Evolutionary conservation across 2,329 filamentous ascomycete genomes (phyloP).

Genomic region (Colletotrichum eremochloae): DNA sequence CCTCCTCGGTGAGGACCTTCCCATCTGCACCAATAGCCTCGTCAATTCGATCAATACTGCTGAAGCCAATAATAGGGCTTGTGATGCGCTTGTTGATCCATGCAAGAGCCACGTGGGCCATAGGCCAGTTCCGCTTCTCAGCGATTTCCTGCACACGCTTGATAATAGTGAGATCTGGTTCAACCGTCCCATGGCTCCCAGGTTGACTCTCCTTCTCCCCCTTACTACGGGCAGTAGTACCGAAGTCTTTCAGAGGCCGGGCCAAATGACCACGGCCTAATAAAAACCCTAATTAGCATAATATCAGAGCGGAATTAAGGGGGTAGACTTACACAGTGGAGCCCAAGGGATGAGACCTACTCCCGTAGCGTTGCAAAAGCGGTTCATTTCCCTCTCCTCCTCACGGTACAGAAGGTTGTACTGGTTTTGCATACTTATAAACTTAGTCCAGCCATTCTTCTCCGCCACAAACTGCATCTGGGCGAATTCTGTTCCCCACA

Average conservation of each 20-base stretch:
- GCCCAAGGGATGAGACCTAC: slow-evolving; percentile 56
- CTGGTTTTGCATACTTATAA: slow-evolving; percentile 70
- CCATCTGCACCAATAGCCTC: slow-evolving; percentile 66
- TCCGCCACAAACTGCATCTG: slow-evolving; percentile 65
- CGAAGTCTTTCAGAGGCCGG: slow-evolving; percentile 45
- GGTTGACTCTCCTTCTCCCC: slow-evolving; percentile 50
- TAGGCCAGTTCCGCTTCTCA: slow-evolving; percentile 68
- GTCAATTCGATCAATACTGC: slow-evolving; percentile 69
- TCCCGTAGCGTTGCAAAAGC: slow-evolving; percentile 58
- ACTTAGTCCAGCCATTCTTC: slow-evolving; percentile 67
- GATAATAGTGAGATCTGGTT: slow-evolving; percentile 52
- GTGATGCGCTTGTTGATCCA: slow-evolving; percentile 70
- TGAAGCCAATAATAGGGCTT: slow-evolving; percentile 73
- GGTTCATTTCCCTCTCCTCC: slow-evolving; percentile 63
- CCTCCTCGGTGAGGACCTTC: slow-evolving; percentile 67
- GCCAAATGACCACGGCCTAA: slow-evolving; percentile 48
- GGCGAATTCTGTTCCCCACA: slow-evolving; percentile 64
- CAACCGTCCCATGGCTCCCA: slow-evolving; percentile 49
- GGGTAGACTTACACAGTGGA: slow-evolving; percentile 28
- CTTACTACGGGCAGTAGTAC: slow-evolving; percentile 46
- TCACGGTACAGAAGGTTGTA: slow-evolving; percentile 70
- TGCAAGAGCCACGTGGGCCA: slow-evolving; percentile 74
- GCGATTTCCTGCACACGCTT: slow-evolving; percentile 66
- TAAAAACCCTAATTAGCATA: slow-evolving; percentile 5
- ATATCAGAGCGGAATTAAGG: too few relatives aligned